phyloP scores from a whole-genome alignment of 768 basidiomycete species.

The Roridomyces roridus region DNA sequence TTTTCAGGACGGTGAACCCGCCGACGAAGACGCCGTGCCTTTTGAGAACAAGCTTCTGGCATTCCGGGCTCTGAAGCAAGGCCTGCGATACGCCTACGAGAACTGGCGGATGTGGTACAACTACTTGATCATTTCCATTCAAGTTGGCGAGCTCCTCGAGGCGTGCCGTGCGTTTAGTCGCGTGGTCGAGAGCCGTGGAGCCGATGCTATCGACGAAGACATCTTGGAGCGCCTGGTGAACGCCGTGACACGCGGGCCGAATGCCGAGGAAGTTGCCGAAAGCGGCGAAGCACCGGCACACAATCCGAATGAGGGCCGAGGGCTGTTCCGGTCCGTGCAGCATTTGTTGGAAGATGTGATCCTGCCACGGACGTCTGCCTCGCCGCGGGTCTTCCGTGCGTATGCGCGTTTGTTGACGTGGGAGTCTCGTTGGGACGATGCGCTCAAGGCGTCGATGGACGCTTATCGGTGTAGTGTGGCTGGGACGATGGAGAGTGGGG shows the following conservation, averaged over 20 bases:
- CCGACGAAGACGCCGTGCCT: conserved; percentile 39
- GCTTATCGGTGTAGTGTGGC: conserved; percentile 80
- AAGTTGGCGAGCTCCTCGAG: conserved; percentile 92
- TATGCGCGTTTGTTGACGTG: conserved; percentile 83
- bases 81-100: conserved; percentile 81
- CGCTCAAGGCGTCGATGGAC: conserved; percentile 83
- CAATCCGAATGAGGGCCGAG: conserved; percentile 68
- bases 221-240: conserved; percentile 90
- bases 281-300: conserved; percentile 20
- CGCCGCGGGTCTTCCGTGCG: conserved; percentile 80
- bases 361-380: conserved; percentile 76
- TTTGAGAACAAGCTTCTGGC: conserved; percentile 86
- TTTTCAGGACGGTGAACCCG: conserved; percentile 18
- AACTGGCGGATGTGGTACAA: conserved; percentile 99
- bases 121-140: conserved; percentile 92
- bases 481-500: conserved; percentile 65
- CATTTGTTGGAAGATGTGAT: conserved; percentile 80
- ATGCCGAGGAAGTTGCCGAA: conserved; percentile 41
- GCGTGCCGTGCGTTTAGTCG: conserved; percentile 83
- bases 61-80: conserved; percentile 91
- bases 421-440: conserved; percentile 76
- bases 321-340: conserved; percentile 68
- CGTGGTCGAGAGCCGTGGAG: conserved; percentile 78
- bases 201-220: conserved; percentile 77
- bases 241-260: conserved; percentile 71